Conservation (phyloP, 495 filamentous ascomycete genomes). For the Daldinia caldariorum region DNA sequence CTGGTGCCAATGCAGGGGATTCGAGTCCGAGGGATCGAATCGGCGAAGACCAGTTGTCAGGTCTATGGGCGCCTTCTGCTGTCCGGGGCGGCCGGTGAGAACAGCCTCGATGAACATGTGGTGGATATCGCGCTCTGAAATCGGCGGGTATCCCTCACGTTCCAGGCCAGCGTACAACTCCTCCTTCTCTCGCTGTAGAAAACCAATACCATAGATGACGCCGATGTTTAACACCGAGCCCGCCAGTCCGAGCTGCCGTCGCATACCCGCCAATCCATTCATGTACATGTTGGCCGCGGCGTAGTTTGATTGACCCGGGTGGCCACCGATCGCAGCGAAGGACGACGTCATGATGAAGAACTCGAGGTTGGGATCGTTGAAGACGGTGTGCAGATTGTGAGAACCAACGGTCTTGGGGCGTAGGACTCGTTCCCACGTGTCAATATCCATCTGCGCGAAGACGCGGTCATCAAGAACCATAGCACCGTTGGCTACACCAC, state of each 20-base stretch:
- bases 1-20: conserved; percentile 51
- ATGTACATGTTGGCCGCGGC: conserved; percentile 66
- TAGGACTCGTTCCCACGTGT: conserved; percentile 53
- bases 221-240: conserved; percentile 66
- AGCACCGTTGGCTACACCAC: conserved; percentile 62
- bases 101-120: conserved; percentile 70
- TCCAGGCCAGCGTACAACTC: conserved; percentile 53
- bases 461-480: conserved; percentile 64
- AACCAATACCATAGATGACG: conserved; percentile 66
- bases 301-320: conserved; percentile 64
- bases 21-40: conserved; percentile 40
- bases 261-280: conserved; percentile 55
- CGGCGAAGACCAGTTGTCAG: conserved; percentile 56
- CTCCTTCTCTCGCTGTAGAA: conserved; percentile 60
- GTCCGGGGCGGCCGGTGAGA: conserved; percentile 48
- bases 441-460: conserved; percentile 58
- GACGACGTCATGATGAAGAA: conserved; percentile 63
- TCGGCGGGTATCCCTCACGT: conserved; percentile 59
- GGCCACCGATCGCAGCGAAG: conserved; percentile 58
- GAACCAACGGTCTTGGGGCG: conserved; percentile 58
- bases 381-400: conserved; percentile 52
- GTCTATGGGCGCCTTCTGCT: conserved; percentile 40
- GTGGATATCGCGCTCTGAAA: conserved; percentile 69
- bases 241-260: conserved; percentile 47
- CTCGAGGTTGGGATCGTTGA: conserved; percentile 49